These are phyloP conservation scores for Globisporangium apiculatum DNA, from an alignment of 352 stramenopile species.

Conservation along the genomic window DNA sequence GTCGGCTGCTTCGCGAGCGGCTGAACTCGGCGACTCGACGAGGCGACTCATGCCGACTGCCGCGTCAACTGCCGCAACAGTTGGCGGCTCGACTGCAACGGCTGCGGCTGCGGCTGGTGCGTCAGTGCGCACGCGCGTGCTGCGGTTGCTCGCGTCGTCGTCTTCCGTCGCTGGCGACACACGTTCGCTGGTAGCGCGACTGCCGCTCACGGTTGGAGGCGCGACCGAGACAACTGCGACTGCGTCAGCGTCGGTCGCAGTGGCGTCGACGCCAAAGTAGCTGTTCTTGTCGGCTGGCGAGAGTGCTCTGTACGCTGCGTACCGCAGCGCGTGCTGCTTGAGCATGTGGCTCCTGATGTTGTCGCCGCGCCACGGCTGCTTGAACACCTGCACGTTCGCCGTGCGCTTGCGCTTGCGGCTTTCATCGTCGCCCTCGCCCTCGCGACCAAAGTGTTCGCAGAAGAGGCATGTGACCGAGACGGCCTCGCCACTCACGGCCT, in stretches of 20 bases:
- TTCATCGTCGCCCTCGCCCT: slow-evolving; percentile 2
- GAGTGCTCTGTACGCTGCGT: slow-evolving; percentile 5
- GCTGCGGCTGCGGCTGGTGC: neutral
- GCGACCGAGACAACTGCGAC: neutral
- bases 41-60: slow-evolving; percentile 8
- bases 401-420: slow-evolving; percentile 12
- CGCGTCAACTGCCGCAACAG: slow-evolving; percentile 1
- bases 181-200: neutral
- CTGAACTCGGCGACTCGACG: slow-evolving; percentile 2
- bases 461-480: slow-evolving; percentile 11
- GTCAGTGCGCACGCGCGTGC: neutral
- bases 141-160: too few species aligned
- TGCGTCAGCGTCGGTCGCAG: neutral
- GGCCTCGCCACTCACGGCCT: slow-evolving; percentile 3
- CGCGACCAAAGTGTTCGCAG: slow-evolving; percentile 9
- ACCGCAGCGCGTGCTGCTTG: slow-evolving; percentile 11
- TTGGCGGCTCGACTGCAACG: neutral
- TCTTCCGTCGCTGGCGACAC: too few species aligned
- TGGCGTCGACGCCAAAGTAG: slow-evolving; percentile 2
- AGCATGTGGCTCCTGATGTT: slow-evolving; percentile 12
- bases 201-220: neutral
- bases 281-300: slow-evolving; percentile 3
- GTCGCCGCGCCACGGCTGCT: slow-evolving; percentile 11
- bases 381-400: slow-evolving; percentile 11
- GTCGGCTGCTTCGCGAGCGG: too few species aligned